These are phyloP conservation scores for Phycomyces blakesleeanus DNA, from an alignment of 192 early-diverging fungal species.

Conservation along the genomic window DNA sequence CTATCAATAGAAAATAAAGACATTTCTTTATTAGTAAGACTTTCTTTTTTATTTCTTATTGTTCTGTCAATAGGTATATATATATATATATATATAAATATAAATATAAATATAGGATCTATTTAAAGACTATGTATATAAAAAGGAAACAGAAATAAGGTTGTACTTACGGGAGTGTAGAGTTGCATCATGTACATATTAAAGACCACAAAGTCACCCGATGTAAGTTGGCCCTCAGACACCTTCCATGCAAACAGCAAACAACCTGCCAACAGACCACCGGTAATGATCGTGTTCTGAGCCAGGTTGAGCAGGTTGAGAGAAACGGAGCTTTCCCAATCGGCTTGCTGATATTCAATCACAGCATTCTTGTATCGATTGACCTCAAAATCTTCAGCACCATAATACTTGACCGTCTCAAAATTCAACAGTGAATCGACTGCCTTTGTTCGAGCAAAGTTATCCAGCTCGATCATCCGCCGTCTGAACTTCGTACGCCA, in stretches of 20 bases:
- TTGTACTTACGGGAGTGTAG: conserved; percentile 79
- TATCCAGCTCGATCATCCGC: conserved; percentile 81
- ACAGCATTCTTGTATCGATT: conserved; percentile 76
- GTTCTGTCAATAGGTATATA: too few relatives aligned
- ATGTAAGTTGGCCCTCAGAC: conserved; percentile 59
- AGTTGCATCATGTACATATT: conserved; percentile 87
- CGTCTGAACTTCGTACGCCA: conserved; percentile 83
- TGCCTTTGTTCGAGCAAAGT: conserved; percentile 74
- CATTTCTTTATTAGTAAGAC: too few relatives aligned
- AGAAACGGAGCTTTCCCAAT: conserved; percentile 72
- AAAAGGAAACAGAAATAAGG: too few relatives aligned
- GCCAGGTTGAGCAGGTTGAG: conserved; percentile 81
- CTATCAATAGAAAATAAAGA: conserved; percentile 23
- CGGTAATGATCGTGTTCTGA: conserved; percentile 85
- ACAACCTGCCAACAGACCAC: conserved; percentile 77
- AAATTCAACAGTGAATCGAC: conserved; percentile 97
- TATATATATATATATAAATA: too few relatives aligned
- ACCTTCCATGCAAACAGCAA: conserved; percentile 85
- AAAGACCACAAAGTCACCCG: conserved; percentile 87
- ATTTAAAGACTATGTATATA: too few relatives aligned
- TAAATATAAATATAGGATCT: too few relatives aligned
- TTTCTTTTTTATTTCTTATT: too few relatives aligned
- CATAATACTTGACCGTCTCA: conserved; percentile 99
- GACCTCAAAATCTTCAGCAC: conserved; percentile 84
- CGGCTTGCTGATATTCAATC: conserved; percentile 74